Evolutionary conservation across 2,329 filamentous ascomycete species (phyloP), one percentile per base, ranked within the genome.

Genomic region (Cephalotrichum gorgonifer): DNA sequence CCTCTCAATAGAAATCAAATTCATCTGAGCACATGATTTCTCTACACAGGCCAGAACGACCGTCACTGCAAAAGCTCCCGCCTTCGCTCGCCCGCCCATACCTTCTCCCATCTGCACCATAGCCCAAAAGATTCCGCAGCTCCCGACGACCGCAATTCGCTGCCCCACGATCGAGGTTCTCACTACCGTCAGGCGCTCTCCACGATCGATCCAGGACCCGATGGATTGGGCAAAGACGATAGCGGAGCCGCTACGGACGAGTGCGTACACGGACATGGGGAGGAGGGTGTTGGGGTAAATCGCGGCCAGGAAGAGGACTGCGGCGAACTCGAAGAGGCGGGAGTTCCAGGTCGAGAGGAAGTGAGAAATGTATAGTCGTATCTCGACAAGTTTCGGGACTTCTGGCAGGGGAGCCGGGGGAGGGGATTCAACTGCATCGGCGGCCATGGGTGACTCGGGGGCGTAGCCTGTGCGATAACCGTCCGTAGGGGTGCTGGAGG

Each of bases 251-350:
- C 76, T 72, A 22, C 85, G 75, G 5, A 73, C 67, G 6, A 88
- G 64, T 0, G 84, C 84, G 57, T 88, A 88, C n/a, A 83, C 64
- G 0, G 83, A 86, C 50, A 82, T 72, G 31, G 79, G 83, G 22
- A 85, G 69, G 22, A 88, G 65, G 0, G 82, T 86, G 1, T 69
- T 64, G 0, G 75, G 75, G 54, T 71, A 82, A 43, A 78, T 70
- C 1, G 69, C 62, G 0, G 77, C 76, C 9, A 82, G 66, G 59
- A 75, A 82, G 6, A 82, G 65, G 5, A 83, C 75, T 6, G 76
- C 73, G 27, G 72, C 79, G 50, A 83, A 83, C 57, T 84, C 79
- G 53, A 83, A 84, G 49, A 79, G 64, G 20, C 80, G 74, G 0
- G 78, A 76, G 60, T 83, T 84, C 76, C 77, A 82, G 44, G 79